phyloP scores from a whole-genome alignment of 352 stramenopile species.

The Globisporangium irregulare region DNA sequence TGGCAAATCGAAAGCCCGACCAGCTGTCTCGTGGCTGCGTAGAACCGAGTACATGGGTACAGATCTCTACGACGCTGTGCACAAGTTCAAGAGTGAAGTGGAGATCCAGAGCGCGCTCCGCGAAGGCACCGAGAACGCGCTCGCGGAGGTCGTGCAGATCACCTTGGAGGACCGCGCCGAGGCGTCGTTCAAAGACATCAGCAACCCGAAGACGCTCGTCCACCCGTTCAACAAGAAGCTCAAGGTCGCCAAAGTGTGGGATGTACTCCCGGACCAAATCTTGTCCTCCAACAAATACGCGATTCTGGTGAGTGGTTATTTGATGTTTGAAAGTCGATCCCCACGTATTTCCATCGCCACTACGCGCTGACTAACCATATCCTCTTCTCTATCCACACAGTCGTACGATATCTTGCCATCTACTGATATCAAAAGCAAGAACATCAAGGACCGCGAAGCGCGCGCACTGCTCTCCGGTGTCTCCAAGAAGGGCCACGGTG shows the following conservation, averaged over 20 bases:
- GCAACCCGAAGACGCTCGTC: slow-evolving; percentile 57
- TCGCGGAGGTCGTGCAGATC: slow-evolving; percentile 68
- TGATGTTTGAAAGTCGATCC: not conserved
- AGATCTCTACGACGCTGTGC: slow-evolving; percentile 79
- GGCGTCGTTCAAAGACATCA: slow-evolving; percentile 75
- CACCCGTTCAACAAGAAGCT: slow-evolving; percentile 83
- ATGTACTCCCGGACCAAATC: slow-evolving; percentile 79
- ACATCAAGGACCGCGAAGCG: slow-evolving; percentile 60
- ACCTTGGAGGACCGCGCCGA: slow-evolving; percentile 78
- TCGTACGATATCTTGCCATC: slow-evolving; percentile 86
- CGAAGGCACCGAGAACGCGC: slow-evolving; percentile 75
- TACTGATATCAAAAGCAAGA: slow-evolving; percentile 74
- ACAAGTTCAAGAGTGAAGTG: slow-evolving; percentile 87
- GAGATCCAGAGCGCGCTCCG: slow-evolving; percentile 81
- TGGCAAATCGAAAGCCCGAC: slow-evolving; percentile 60
- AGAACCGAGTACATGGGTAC: slow-evolving; percentile 86
- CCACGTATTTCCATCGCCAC: not conserved
- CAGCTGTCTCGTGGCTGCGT: slow-evolving; percentile 76
- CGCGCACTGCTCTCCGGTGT: slow-evolving; percentile 73
- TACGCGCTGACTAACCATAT: not conserved
- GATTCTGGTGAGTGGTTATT: slow-evolving; percentile 52
- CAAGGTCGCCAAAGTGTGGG: slow-evolving; percentile 78
- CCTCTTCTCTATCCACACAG: slow-evolving; percentile 22
- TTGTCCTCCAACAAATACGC: slow-evolving; percentile 80
- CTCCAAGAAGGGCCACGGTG: slow-evolving; percentile 61